Evolutionary conservation across 805 yeast species (phyloP), one percentile per base, ranked within the genome.

Genomic region (Suhomyces tanzawaensis): DNA sequence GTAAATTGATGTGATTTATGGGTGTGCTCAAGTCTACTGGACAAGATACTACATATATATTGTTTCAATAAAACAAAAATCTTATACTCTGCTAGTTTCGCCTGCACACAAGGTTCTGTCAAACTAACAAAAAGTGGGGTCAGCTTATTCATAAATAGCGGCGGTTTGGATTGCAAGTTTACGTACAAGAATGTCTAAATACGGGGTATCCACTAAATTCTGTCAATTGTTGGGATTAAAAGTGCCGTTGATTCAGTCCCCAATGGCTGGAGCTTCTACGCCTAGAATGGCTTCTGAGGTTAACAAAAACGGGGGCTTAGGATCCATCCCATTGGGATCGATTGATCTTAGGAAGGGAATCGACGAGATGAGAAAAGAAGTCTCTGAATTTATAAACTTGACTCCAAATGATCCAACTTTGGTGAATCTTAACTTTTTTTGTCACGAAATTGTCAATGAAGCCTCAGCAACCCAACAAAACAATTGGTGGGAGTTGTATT

Each of bases 181-280:
- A n/a, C n/a, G n/a, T n/a, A n/a, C n/a, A n/a, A n/a, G n/a, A n/a
- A 37, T 37, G 40, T 31, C 40, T 16, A 31, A 25, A 16, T 25
- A 26, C 9, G 16, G 22, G 4, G 27, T 27, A 22, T 23, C 34
- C 9, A 18, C 15, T 14, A 32, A 18, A 16, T 40, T 35, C 4
- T 26, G 32, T n/a, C 30, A 37, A 17, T 18, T 12, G 15, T 46
- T 69, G 16, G 67, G 62, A 3, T 40, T 68, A n/a, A 58, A 48
- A 30, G 52, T 51, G 37, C 80, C 78, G 3, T 57, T 78, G 3
- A 56, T 78, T 24, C 81, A 76, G 48, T 68, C 82, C 0, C 82
- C 83, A 15, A 77, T 78, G 82, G 81, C 82, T 1, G 81, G 82
- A 1, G 66, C 75, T 2, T 60, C 74, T 11, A 73, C 76, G 1